Base-by-base conservation (phyloP, 768 basidiomycete genomes). In the Strobilomyces echinocephalus region DNA sequence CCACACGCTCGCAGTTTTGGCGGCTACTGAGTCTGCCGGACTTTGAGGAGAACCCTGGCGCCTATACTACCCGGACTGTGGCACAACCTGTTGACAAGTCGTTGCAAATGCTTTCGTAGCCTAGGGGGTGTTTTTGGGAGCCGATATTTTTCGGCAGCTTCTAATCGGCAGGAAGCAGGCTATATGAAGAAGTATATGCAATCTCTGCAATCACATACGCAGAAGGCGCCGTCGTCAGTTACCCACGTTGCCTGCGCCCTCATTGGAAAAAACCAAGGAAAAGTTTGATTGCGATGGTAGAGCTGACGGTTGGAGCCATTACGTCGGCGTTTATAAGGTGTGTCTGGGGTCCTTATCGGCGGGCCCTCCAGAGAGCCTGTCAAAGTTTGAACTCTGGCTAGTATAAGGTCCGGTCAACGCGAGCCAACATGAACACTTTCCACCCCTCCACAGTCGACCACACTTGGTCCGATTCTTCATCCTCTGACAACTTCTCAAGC, bases 361-460 rank as follows among this genome's bases (percentile, higher is more conserved):
- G 50, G 58, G 65, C 58, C 59, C 49, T 62, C 46, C 30, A 30
- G 30, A 30, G 30, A 30, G 30, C 30, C 30, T 48, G 60, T 60
- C 64, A 60, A 61, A 64, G 60, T 55, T 47, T 53, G 52, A 53
- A 42, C 52, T 33, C 38, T 18, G 39, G 45, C n/a, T 74, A 66
- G 73, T 81, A 81, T 81, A 82, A 82, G 80, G 78, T 75, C 79
- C 79, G 80, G 72, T 59, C 71, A 73, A 73, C 69, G 70, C 73
- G 67, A 74, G 72, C 71, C 68, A 76, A 74, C 73, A 78, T 78
- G 74, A 64, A 72, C 70, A 30, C 71, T 75, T 75, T 74, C 67
- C 63, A 55, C 75, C 73, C 71, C 72, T 73, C 71, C 56, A 55
- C 64, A 63, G 61, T 57, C 70, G 70, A 69, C 69, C 71, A 71